Conservation (phyloP, 2,329 filamentous ascomycete species). For the Alternaria ethzedia region DNA sequence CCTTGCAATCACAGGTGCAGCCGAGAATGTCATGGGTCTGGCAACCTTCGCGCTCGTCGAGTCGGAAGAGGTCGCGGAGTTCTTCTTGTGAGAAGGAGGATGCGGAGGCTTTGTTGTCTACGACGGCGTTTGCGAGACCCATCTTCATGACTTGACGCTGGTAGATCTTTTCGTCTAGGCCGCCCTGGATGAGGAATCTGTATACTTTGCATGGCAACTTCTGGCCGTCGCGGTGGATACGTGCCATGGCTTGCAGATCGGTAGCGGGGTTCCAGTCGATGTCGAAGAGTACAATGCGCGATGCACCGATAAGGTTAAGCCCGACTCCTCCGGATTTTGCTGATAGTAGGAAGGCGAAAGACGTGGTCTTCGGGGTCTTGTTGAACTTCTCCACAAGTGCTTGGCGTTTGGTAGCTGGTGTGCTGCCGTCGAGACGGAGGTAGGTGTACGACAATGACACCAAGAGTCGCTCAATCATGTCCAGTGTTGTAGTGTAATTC, state of each 20-base stretch:
- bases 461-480: conserved; percentile 68
- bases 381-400: conserved; percentile 75
- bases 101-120: conserved; percentile 68
- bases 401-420: conserved; percentile 68
- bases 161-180: conserved; percentile 77
- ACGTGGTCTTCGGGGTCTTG: conserved; percentile 59
- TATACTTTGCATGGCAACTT: conserved; percentile 73
- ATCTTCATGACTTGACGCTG: conserved; percentile 75
- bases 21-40: conserved; percentile 72
- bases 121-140: conserved; percentile 72
- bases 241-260: conserved; percentile 76
- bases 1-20: conserved; percentile 66
- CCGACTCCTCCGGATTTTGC: conserved; percentile 75
- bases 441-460: conserved; percentile 65
- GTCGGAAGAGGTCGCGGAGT: conserved; percentile 68
- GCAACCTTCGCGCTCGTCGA: conserved; percentile 66
- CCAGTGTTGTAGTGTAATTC: conserved; percentile 75
- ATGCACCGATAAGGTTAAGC: conserved; percentile 74
- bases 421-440: conserved; percentile 73
- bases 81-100: conserved; percentile 71
- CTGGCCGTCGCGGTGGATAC: conserved; percentile 75
- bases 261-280: conserved; percentile 79
- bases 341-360: conserved; percentile 74
- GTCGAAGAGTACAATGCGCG: conserved; percentile 73
- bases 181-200: conserved; percentile 70